phyloP scores from a whole-genome alignment of 306 rosid species.

The Inga oerstediana region DNA sequence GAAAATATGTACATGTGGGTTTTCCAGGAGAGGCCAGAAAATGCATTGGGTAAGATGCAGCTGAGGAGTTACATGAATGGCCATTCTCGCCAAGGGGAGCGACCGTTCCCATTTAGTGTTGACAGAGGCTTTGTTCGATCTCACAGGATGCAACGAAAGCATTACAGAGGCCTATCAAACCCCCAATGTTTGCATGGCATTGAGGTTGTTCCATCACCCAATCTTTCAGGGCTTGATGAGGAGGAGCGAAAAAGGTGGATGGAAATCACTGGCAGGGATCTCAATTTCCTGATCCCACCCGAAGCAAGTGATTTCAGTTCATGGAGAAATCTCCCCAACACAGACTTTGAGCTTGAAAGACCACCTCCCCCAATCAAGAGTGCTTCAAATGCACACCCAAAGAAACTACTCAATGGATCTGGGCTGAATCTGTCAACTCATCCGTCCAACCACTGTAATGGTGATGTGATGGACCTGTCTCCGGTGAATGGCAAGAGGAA shows the following conservation, averaged over 20 bases:
- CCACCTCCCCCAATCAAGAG: slow-evolving; percentile 1
- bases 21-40: slow-evolving; percentile 1
- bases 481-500: neutral
- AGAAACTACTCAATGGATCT: neutral
- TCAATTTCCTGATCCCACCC: neutral
- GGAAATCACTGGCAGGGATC: slow-evolving; percentile 1
- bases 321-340: slow-evolving; percentile 5
- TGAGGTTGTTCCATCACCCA: neutral
- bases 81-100: slow-evolving; percentile 3
- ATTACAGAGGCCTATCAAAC: slow-evolving; percentile 9
- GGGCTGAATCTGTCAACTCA: slow-evolving; percentile 3
- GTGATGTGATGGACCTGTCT: slow-evolving; percentile 2
- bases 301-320: slow-evolving; percentile 7
- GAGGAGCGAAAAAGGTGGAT: neutral
- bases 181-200: slow-evolving; percentile 13
- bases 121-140: slow-evolving; percentile 2
- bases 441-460: slow-evolving; percentile 6
- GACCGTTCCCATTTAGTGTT: neutral
- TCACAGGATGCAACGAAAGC: slow-evolving; percentile 13
- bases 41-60: slow-evolving; percentile 10
- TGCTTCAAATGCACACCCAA: neutral
- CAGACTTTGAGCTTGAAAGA: neutral
- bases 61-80: slow-evolving; percentile 10
- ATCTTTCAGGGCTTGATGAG: neutral
- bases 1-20: slow-evolving; percentile 6